Percentiles rank a stretch among this genome's conserved stretches.
Evolutionary conservation across 2,329 filamentous ascomycete genomes (phyloP).

Genomic region (Laburnicola sp.): DNA sequence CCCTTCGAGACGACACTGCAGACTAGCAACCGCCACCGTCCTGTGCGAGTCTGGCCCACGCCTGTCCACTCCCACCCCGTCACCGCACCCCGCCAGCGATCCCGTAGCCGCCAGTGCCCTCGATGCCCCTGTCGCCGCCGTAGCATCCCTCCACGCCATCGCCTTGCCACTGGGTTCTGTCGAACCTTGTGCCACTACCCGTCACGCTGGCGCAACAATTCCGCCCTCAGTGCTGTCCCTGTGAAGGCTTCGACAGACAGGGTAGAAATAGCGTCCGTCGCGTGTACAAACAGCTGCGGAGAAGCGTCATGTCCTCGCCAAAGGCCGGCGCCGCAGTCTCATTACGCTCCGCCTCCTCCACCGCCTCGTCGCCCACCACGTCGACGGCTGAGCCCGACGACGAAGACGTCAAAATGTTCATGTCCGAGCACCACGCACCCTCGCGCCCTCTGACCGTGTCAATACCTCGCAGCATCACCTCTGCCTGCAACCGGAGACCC

Average conservation of each 20-base stretch:
- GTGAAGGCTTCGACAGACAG: slow-evolving; percentile 38
- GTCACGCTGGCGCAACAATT: slow-evolving; percentile 46
- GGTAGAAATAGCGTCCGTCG: slow-evolving; percentile 38
- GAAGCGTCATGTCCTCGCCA: slow-evolving; percentile 43
- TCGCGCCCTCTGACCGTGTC: slow-evolving; percentile 55
- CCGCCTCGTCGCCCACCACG: slow-evolving; percentile 38
- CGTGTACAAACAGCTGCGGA: slow-evolving; percentile 45
- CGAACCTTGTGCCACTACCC: slow-evolving; percentile 38
- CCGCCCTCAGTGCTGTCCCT: slow-evolving; percentile 37
- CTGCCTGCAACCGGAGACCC: slow-evolving; percentile 64
- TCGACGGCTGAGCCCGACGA: slow-evolving; percentile 42
- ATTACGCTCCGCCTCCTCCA: slow-evolving; percentile 39
- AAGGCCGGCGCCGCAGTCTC: slow-evolving; percentile 34
- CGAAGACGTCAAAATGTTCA: slow-evolving; percentile 54
- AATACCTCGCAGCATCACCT: slow-evolving; percentile 50
- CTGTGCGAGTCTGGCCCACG: slow-evolving; percentile 13
- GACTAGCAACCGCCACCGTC: slow-evolving; percentile 25
- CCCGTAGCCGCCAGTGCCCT: slow-evolving; percentile 23
- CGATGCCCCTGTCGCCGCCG: slow-evolving; percentile 32
- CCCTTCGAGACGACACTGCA: slow-evolving; percentile 39
- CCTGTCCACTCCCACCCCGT: not conserved
- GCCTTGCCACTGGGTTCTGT: slow-evolving; percentile 36
- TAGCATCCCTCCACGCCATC: slow-evolving; percentile 28
- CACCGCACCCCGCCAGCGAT: slow-evolving; percentile 1
- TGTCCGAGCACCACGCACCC: slow-evolving; percentile 51